Percentiles rank a stretch among this genome's conserved stretches.
phyloP scores from a whole-genome alignment of 1,284 basidiomycete genomes.

The Termitomyces sp. region DNA sequence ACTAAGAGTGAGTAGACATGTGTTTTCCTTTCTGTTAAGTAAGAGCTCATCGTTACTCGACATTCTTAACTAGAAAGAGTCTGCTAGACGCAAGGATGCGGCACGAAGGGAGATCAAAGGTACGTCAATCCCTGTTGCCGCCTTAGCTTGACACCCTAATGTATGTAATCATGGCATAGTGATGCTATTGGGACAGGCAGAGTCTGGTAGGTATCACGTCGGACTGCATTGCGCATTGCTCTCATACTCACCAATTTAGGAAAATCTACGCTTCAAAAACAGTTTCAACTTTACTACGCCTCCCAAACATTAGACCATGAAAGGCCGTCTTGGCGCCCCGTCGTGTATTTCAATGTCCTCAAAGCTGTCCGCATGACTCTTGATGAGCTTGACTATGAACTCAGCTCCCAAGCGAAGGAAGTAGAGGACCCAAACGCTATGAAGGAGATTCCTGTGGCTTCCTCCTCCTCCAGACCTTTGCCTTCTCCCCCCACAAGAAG shows the following conservation, averaged over 20 bases:
- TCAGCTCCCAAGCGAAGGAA: slow-evolving; percentile 23
- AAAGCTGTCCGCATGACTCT: slow-evolving; percentile 73
- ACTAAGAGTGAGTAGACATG: slow-evolving; percentile 46
- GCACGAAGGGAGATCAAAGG: slow-evolving; percentile 62
- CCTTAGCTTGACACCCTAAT: not conserved
- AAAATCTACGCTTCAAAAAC: slow-evolving; percentile 75
- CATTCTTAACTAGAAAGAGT: slow-evolving; percentile 43
- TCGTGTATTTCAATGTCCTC: slow-evolving; percentile 78
- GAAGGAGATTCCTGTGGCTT: slow-evolving; percentile 10
- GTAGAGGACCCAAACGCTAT: slow-evolving; percentile 12
- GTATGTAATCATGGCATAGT: slow-evolving; percentile 29
- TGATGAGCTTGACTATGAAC: slow-evolving; percentile 64
- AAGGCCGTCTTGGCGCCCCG: slow-evolving; percentile 68
- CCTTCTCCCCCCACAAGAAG: not conserved
- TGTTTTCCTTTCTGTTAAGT: not conserved
- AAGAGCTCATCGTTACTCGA: no score
- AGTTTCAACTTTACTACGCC: slow-evolving; percentile 76
- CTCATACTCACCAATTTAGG: slow-evolving; percentile 31
- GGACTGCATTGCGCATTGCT: not conserved
- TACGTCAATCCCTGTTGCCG: slow-evolving; percentile 22
- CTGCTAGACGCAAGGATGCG: slow-evolving; percentile 42
- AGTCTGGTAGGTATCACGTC: slow-evolving; percentile 40
- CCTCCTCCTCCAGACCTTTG: slow-evolving; percentile 11
- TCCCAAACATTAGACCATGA: slow-evolving; percentile 63
- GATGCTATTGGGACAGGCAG: slow-evolving; percentile 71